Conservation (phyloP, 2,329 filamentous ascomycete species). For the Sporothrix schenckii region DNA sequence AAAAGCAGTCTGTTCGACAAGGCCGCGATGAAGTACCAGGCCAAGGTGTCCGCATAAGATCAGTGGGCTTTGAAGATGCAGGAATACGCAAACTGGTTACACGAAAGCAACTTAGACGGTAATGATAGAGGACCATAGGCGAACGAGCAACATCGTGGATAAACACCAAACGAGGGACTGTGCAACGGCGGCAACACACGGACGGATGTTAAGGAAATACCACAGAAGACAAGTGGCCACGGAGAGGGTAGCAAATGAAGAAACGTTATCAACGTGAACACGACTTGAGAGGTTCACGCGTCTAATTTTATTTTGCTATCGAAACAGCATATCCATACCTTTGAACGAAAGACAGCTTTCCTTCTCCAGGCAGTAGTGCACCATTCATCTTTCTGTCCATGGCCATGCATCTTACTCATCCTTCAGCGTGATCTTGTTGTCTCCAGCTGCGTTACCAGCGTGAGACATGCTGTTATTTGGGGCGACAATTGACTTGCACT, state of each 20-base stretch:
- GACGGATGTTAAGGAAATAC: neutral
- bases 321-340: too few species aligned
- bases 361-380: too few species aligned
- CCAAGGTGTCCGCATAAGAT: conserved; percentile 69
- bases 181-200: neutral
- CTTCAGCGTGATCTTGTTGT: neutral
- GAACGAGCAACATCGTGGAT: neutral
- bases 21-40: conserved; percentile 81
- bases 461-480: neutral
- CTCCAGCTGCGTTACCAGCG: neutral
- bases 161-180: neutral
- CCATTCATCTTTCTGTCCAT: too few species aligned
- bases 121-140: neutral
- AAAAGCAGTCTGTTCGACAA: conserved; percentile 88
- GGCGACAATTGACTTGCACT: neutral
- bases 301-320: neutral
- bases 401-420: too few species aligned
- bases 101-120: neutral
- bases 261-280: neutral
- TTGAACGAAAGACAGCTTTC: too few species aligned
- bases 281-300: neutral
- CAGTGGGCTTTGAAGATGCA: neutral
- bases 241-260: neutral
- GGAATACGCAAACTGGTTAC: neutral
- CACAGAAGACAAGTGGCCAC: neutral